Base-by-base conservation (phyloP, 73 alveolate species). In the Paramecium pentaurelia region DNA sequence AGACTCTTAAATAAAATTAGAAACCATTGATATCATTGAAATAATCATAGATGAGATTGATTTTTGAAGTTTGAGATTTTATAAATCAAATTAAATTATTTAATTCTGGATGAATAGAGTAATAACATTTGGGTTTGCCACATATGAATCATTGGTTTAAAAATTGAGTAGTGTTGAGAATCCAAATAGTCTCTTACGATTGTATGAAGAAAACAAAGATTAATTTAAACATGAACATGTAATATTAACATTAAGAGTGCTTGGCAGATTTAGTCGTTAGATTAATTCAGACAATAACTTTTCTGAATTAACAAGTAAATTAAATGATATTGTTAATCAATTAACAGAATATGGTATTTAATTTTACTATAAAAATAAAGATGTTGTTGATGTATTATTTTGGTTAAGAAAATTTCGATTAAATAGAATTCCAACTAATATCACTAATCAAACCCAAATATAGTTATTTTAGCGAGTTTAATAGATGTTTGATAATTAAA, bases 91-190 rank as follows among this genome's bases (percentile, higher is more conserved):
- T 64, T 64, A 64, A 64, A 28, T 64, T 64, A 25, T 64, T 64
- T 64, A 64, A 64, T 64, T 64, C 84, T 64, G 84, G 84, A 64
- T 64, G 84, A 64, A 64, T 64, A 64, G 49, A 34, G 22, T 73
- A 28, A 73, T 73, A 22, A 37, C 59, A 8, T 73, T 34, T 73
- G 64, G 87, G 12, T 73, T 73, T 73, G 60, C 87, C 8, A 73
- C 87, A 30, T 73, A 36, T n/a, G 87, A 73, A 44, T 73, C 87
- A 11, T 40, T 73, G 1, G 38, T 73, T 22, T 22, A 34, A 16
- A 37, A 37, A 73, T 44, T 73, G 18, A 38, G 40, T 40, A 22
- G 37, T 12, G 60, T 44, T 12, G 60, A 73, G 9, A 73, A 38
- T 73, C 6, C 60, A 14, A 38, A 10, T 12, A 44, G 34, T 44